Conservation (phyloP, 2,329 filamentous ascomycete species). For the Trichoderma koningii region DNA sequence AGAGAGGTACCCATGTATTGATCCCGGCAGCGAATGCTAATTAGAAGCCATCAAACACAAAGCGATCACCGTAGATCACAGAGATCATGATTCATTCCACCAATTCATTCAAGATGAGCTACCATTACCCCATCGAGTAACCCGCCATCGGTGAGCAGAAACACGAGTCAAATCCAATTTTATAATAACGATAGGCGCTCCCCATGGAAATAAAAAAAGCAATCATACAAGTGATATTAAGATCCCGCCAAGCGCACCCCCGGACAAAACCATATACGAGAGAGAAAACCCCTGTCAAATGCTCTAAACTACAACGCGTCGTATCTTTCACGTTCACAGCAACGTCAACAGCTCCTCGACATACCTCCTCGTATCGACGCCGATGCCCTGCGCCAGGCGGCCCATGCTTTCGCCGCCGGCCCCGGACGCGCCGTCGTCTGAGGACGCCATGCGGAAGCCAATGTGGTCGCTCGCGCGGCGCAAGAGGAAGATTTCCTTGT, state of each 20-base stretch:
- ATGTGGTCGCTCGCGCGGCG: slow-evolving; percentile 60
- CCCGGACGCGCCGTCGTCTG: slow-evolving; percentile 43
- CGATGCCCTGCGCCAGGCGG: slow-evolving; percentile 70
- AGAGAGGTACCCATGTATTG: too few relatives aligned
- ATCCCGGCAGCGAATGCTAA: too few relatives aligned
- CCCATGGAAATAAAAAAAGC: background rate
- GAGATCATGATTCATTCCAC: too few relatives aligned
- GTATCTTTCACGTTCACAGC: slow-evolving; percentile 33
- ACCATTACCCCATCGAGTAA: too few relatives aligned
- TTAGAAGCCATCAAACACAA: too few relatives aligned
- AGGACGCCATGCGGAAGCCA: slow-evolving; percentile 41
- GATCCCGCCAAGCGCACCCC: background rate
- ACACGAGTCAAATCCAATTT: too few relatives aligned
- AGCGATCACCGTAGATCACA: too few relatives aligned
- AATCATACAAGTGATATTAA: background rate
- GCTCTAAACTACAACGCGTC: slow-evolving; percentile 3
- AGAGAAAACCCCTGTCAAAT: background rate
- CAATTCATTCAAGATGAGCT: too few relatives aligned
- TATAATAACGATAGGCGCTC: background rate
- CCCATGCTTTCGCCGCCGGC: slow-evolving; percentile 60
- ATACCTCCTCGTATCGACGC: slow-evolving; percentile 74
- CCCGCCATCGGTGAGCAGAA: too few relatives aligned
- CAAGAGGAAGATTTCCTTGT: slow-evolving; percentile 64
- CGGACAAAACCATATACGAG: background rate
- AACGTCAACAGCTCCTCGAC: slow-evolving; percentile 71